phyloP scores from a whole-genome alignment of 441 rosid genomes.

The Mallotus repandus region DNA sequence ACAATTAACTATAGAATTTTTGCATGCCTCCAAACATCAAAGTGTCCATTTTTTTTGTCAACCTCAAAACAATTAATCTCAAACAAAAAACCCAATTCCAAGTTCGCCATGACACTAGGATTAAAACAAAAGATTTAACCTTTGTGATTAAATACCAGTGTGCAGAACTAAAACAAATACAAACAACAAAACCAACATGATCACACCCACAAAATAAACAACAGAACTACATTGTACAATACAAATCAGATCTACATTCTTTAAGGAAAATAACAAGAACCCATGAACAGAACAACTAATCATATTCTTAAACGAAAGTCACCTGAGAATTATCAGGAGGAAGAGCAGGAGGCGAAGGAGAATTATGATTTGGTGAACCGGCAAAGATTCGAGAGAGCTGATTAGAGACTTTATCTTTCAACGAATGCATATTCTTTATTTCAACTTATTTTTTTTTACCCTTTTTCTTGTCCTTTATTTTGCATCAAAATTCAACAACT shows the following conservation, averaged over 20 bases:
- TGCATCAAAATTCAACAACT: background rate
- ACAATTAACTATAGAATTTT: background rate
- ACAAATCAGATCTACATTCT: conserved; percentile 18
- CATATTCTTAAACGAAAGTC: background rate
- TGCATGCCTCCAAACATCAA: too few species aligned
- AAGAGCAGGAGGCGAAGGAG: conserved; percentile 32
- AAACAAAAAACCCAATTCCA: background rate
- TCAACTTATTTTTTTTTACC: too few species aligned
- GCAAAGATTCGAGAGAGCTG: conserved; percentile 71
- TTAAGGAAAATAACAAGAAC: conserved; percentile 5
- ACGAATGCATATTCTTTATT: conserved; percentile 40
- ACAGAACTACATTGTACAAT: conserved; percentile 14
- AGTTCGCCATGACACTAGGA: background rate
- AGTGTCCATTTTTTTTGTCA: too few species aligned
- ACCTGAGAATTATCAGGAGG: conserved; percentile 51
- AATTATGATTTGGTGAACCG: conserved; percentile 45
- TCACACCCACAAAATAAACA: conserved; percentile 6
- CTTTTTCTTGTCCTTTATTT: background rate
- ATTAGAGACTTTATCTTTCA: conserved; percentile 70
- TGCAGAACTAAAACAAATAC: background rate
- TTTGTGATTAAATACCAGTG: background rate
- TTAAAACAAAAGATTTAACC: background rate
- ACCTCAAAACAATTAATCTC: background rate
- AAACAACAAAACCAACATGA: background rate
- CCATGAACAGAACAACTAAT: background rate